A percentile compares a stretch with the other conserved stretches of the same genome.
Conservation (phyloP, 768 basidiomycete species). For the Cystobasidium onofrii region DNA sequence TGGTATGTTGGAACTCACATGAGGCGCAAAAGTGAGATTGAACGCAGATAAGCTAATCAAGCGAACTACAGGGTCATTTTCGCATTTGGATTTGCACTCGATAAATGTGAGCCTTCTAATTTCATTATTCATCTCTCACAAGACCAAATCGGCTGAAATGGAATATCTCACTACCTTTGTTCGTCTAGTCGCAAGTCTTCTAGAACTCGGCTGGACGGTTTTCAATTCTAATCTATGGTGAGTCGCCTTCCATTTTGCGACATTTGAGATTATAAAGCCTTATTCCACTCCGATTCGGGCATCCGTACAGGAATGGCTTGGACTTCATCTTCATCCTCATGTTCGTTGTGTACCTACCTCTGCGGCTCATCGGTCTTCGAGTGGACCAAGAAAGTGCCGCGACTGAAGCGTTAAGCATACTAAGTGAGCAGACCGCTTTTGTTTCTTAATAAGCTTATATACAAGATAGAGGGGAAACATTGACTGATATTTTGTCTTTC, state of each 20-base stretch:
- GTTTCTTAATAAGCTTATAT: too few relatives aligned
- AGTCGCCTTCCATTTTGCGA: neutral
- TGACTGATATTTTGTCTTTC: conserved; percentile 43
- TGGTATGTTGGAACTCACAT: neutral
- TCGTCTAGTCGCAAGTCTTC: conserved; percentile 12
- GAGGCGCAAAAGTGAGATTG: neutral
- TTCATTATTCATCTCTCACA: too few relatives aligned
- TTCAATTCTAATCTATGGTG: conserved; percentile 26
- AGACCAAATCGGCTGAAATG: neutral
- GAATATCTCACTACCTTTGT: neutral
- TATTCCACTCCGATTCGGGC: too few relatives aligned
- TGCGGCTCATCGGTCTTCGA: conserved; percentile 60
- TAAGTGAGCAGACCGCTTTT: conserved; percentile 22
- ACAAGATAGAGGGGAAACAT: too few relatives aligned
- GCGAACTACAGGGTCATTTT: neutral
- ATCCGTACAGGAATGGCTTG: conserved; percentile 19
- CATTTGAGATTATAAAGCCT: too few relatives aligned
- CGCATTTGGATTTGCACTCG: conserved; percentile 14
- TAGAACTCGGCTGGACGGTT: conserved; percentile 30
- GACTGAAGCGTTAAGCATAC: conserved; percentile 9
- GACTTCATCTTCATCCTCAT: conserved; percentile 44
- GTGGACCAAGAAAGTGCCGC: conserved; percentile 11
- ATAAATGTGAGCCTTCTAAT: conserved; percentile 19
- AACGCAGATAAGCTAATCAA: neutral
- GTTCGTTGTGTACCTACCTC: conserved; percentile 59